phyloP scores from a whole-genome alignment of 2,329 filamentous ascomycete genomes.

The Sporothrix sp. region DNA sequence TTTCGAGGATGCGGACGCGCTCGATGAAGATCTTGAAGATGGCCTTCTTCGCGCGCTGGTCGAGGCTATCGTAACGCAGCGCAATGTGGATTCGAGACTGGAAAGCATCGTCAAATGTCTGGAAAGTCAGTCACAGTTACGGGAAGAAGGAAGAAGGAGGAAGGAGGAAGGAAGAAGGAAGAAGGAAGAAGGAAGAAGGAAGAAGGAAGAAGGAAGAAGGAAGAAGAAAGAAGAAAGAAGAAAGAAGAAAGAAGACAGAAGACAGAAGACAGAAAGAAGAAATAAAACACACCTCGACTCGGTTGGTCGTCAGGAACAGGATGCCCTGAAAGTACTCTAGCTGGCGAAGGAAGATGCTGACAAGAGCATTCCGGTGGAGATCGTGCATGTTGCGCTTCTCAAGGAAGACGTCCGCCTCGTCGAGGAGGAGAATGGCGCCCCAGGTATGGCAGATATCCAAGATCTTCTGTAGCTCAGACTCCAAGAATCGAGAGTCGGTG shows the following conservation, averaged over 20 bases:
- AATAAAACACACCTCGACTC: constrained; percentile 48
- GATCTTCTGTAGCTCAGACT: constrained; percentile 36
- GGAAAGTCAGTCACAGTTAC: neutral
- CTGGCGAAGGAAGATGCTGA: constrained; percentile 72
- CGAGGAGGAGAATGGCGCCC: constrained; percentile 41
- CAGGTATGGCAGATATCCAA: constrained; percentile 41
- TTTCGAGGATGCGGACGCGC: constrained; percentile 56
- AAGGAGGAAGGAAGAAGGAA: constrained; percentile 12
- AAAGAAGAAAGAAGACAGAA: constrained; percentile 12
- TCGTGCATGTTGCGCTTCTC: constrained; percentile 35
- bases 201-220: constrained; percentile 4
- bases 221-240: constrained; percentile 11
- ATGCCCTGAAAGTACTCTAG: constrained; percentile 92
- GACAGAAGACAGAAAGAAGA: neutral
- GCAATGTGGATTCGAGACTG: constrained; percentile 81
- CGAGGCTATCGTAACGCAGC: constrained; percentile 67
- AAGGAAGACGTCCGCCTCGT: constrained; percentile 46
- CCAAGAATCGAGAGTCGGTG: constrained; percentile 32
- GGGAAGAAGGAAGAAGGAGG: too few relatives aligned
- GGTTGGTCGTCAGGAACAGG: constrained; percentile 80
- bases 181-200: neutral
- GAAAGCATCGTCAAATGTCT: constrained; percentile 77
- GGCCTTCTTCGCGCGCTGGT: constrained; percentile 59
- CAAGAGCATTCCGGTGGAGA: constrained; percentile 39
- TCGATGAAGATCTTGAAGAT: constrained; percentile 82